Base-by-base conservation (phyloP, 2,329 filamentous ascomycete genomes). In the Fusarium multiceps region DNA sequence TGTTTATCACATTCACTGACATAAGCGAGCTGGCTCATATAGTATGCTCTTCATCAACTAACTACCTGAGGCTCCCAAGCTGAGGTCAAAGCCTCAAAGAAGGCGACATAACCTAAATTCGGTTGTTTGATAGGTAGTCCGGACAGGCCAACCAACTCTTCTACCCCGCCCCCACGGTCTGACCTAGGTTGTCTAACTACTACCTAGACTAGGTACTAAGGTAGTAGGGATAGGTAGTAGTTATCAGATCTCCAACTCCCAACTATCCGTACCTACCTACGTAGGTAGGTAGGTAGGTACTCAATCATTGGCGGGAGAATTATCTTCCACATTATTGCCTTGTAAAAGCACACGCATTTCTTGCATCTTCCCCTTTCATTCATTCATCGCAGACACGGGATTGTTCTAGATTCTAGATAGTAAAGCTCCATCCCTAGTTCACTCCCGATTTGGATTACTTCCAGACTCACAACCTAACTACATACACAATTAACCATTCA, bases 341-440 rank as follows among this genome's bases (percentile, higher is more conserved):
- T 34, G 28, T 28, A 70, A 48, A 46, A 50, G 49, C 46, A 65
- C 71, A 59, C 20, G 57, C 16, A 37, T 37, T 62, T 34, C 66
- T 63, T 48, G 71, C 67, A 8, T 76, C 3, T 72, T 12, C 27
- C 27, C 27, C 27, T 28, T 12, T 14, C 28, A 14, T 30, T 73
- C 56, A 76, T 77, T 80, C 80, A 81, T 62, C 79, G 72, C 49
- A 82, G 57, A 57, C 76, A 78, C 6, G 80, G 78, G 25, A 81
- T 72, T 55, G 72, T 74, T 59, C 34, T 53, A 32, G 41, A 65
- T 48, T 27, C 34, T 37, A 23, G 21, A 23, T 23, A 40, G 18
- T 27, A 20, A 51, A 34, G 23, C 32, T 51, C 18, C 30, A 27
- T 41, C n/a, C n/a, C 14, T n/a, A 27, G 18, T 32, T 41, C 34